These are phyloP conservation scores for Phaffomyces thermotolerans DNA, from an alignment of 805 yeast genomes.

Conservation along the genomic window DNA sequence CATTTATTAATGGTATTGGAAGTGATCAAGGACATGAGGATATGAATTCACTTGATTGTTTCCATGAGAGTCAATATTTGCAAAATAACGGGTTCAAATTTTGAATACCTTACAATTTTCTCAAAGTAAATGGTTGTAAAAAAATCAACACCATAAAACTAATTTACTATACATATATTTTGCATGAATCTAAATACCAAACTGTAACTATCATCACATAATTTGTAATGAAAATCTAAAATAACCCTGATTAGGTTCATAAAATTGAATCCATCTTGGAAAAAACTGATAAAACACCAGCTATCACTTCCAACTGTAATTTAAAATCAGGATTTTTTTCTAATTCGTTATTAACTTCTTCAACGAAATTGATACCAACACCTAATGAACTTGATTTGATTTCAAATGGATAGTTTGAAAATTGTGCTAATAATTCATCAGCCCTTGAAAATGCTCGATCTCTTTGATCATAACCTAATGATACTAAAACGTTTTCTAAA, in stretches of 20 bases:
- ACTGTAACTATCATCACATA: not conserved
- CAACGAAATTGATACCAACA: constrained; percentile 60
- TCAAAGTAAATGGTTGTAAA: not conserved
- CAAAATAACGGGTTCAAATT: constrained; percentile 3
- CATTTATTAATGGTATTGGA: constrained; percentile 32
- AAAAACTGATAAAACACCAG: constrained; percentile 87
- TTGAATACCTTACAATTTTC: not conserved
- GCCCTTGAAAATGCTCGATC: constrained; percentile 91
- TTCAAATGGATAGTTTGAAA: constrained; percentile 78
- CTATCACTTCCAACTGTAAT: constrained; percentile 77
- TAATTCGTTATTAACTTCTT: constrained; percentile 38
- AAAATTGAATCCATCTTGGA: constrained; percentile 87
- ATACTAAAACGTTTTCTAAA: constrained; percentile 75
- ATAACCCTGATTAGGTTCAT: constrained; percentile 24
- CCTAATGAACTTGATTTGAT: constrained; percentile 56
- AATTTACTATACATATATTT: not conserved
- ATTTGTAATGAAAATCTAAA: not conserved
- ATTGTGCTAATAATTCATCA: constrained; percentile 82
- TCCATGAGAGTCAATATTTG: constrained; percentile 11
- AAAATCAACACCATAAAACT: not conserved
- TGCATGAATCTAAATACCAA: not conserved
- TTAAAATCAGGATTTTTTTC: constrained; percentile 36
- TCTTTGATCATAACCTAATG: constrained; percentile 76
- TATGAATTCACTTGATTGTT: constrained; percentile 6
- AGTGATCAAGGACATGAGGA: constrained; percentile 10